These are phyloP conservation scores for Phialemonium atrogriseum DNA, from an alignment of 2,329 filamentous ascomycete genomes.

Conservation along the genomic window DNA sequence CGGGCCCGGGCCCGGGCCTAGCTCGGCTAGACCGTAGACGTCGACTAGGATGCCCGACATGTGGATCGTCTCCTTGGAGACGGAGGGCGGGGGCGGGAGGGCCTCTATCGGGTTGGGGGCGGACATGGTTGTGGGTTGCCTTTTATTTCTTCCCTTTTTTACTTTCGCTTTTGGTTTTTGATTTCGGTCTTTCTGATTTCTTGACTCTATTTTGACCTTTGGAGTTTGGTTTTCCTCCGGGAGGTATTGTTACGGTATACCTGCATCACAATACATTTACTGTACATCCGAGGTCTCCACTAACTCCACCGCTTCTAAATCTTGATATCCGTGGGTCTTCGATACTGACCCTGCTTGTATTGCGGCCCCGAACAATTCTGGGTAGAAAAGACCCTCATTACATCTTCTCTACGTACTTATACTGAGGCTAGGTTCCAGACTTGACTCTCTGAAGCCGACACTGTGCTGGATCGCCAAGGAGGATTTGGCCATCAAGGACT, in stretches of 20 bases:
- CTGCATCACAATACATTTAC: too few species aligned
- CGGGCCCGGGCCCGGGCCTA: conserved; percentile 42
- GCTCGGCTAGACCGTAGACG: conserved; percentile 72
- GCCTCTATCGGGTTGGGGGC: conserved; percentile 1
- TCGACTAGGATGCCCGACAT: conserved; percentile 74
- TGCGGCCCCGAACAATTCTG: not conserved
- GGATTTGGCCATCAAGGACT: not conserved
- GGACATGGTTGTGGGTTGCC: conserved; percentile 8
- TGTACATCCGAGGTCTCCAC: too few species aligned
- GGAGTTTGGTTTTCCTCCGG: too few species aligned
- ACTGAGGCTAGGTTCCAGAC: not conserved
- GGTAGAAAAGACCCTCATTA: not conserved
- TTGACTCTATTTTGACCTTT: too few species aligned
- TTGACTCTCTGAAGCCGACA: too few species aligned
- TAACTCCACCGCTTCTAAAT: too few species aligned
- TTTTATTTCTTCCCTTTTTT: conserved; percentile 4
- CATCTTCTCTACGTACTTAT: too few species aligned
- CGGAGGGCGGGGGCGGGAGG: conserved; percentile 29
- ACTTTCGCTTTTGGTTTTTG: not conserved
- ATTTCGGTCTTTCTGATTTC: not conserved
- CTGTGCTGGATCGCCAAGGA: not conserved
- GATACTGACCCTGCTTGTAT: too few species aligned
- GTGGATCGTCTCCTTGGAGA: conserved; percentile 59
- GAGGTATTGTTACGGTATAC: too few species aligned
- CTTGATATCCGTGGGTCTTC: too few species aligned